Evolutionary conservation across 192 early-diverging fungal genomes (phyloP), one percentile per base, ranked within the genome.

Genomic region (Gaertneriomyces semiglobifer): DNA sequence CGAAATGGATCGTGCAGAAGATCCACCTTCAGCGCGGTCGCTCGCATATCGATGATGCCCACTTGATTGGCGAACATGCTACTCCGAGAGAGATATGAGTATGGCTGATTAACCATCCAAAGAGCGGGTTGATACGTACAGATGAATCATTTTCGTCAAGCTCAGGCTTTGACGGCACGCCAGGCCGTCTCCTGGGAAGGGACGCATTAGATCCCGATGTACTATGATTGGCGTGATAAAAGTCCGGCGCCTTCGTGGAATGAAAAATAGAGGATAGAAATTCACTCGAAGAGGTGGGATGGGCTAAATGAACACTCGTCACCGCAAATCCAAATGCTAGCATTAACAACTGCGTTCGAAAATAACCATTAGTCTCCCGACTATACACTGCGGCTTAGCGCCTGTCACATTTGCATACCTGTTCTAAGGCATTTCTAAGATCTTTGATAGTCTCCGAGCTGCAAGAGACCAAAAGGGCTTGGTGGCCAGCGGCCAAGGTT

Each of bases 291-390:
- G 41, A 39, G 25, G 47, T 40, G 57, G 57, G 11, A n/a, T 51
- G 44, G 25, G 59, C 66, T 39, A 68, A 47, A 42, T 59, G 56
- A 8, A 68, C 66, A 18, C 60, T 56, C 5, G 58, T 68, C 1
- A 68, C 56, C 18, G 44, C 60, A 53, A 68, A 68, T 25, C 60
- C 48, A 51, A 68, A 68, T 8, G 60, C 16, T 11, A 47, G 42
- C 19, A 47, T 33, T 39, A 68, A 68, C 10, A 68, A 44, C 66
- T 68, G 45, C 44, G 39, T 18, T 11, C 20, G 42, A 5, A 7
- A 25, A 11, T 40, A 54, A 41, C 16, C 44, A 33, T 33, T 0
- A 33, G 25, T 33, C 25, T 33, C 25, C 25, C 25, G 25, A 33
- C 19, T 56, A 18, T 50, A 18, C 48, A 18, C 16, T 12, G 12